Base-by-base conservation (phyloP, 108 stramenopile genomes). In the Fragilaria crotonensis region DNA sequence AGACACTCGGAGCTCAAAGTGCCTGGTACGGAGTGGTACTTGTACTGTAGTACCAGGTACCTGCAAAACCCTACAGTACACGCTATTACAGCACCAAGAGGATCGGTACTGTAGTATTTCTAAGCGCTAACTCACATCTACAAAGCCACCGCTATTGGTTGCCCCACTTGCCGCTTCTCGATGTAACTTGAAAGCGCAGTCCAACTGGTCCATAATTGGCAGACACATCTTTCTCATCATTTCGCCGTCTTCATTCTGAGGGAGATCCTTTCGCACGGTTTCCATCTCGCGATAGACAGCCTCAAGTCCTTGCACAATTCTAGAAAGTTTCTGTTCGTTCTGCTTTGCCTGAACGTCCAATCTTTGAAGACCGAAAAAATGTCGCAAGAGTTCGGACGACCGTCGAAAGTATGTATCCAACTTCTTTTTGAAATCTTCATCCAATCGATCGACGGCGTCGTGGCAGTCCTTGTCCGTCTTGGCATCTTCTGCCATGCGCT, bases 121-220 rank as follows among this genome's bases (percentile, higher is more conserved):
- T 41, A 14, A 11, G 36, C 7, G 14, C 36, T 41, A 41, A 20
- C 21, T 50, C 19, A 80, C 78, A 2, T 71, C 59, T 19, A 88
- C 87, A 71, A 93, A 93, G 33, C 87, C 87, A 27, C 72, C 73
- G 52, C 85, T 76, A 22, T 78, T 66, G 23, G 69, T 72, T 21
- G 74, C 82, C 27, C 77, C 74, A 18, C 70, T 68, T 50, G 65
- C 72, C 48, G 76, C 77, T 50, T 89, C 91, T 33, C 81, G 65
- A 50, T 89, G 81, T 52, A 84, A 59, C 54, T 93, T 83, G 60
- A 93, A 89, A 2, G 86, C 91, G 76, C 79, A 79, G 73, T 93
- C 82, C 48, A 93, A 61, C 58, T 93, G 91, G 33, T 88, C 86
- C 91, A 93, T 93, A 36, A 93, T 89, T 26, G 87, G 91, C 14